These are phyloP conservation scores for Sequoiadendron giganteum DNA, from an alignment of 75 land plant species.

Conservation along the genomic window DNA sequence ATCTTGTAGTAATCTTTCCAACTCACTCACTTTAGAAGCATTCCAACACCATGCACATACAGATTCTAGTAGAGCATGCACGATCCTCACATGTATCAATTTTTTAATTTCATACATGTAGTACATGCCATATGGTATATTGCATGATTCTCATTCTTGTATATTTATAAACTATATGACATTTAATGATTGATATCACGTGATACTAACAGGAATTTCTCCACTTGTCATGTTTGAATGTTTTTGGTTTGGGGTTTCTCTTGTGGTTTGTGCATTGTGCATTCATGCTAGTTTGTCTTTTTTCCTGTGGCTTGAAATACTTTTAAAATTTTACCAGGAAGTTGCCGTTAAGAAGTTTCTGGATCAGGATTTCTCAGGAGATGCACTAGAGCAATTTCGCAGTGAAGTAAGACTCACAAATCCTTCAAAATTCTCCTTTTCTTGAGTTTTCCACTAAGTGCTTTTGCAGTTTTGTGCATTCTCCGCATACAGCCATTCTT, in stretches of 20 bases:
- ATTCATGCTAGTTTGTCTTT: neutral
- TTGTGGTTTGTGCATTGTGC: neutral
- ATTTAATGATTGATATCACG: neutral
- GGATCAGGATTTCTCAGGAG: constrained; percentile 84
- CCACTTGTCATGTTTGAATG: neutral
- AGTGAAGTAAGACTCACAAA: constrained; percentile 65
- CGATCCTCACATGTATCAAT: neutral
- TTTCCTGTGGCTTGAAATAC: neutral
- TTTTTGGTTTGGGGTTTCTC: neutral
- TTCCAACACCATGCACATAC: no score
- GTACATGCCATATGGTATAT: neutral
- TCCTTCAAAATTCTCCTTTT: neutral
- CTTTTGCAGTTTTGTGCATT: neutral
- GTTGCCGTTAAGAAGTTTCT: constrained; percentile 96
- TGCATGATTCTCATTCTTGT: neutral
- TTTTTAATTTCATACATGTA: neutral
- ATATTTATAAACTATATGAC: neutral
- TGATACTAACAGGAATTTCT: neutral
- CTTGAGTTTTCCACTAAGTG: neutral
- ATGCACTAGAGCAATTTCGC: constrained; percentile 79
- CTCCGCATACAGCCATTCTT: neutral
- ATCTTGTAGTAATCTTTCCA: no score
- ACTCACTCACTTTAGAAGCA: no score
- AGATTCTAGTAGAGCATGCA: neutral
- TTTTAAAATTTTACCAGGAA: constrained; percentile 57